Evolutionary conservation across 352 stramenopile genomes (phyloP).

Genomic region (Halophytophthora polymorphica): DNA sequence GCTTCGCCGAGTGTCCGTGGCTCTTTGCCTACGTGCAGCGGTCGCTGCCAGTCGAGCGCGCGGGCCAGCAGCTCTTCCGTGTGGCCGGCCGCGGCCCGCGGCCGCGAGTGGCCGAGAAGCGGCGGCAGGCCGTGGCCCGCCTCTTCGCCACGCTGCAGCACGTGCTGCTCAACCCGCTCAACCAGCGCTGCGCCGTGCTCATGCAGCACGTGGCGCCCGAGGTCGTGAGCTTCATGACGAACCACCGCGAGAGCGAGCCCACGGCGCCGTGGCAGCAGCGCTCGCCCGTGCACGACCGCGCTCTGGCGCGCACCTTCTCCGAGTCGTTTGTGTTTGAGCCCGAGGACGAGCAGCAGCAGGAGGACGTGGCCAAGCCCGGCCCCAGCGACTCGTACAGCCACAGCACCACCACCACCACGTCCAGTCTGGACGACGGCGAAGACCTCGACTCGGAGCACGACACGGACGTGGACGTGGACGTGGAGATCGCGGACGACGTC

Average conservation of each 20-base stretch:
- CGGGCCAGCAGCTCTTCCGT: conserved; percentile 23
- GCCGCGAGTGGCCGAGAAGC: conserved; percentile 26
- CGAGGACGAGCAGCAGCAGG: conserved; percentile 3
- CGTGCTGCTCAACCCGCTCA: conserved; percentile 35
- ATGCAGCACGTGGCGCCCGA: conserved; percentile 25
- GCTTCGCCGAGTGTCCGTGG: conserved; percentile 46
- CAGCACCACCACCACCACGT: conserved; percentile 15
- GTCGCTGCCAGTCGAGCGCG: conserved; percentile 21
- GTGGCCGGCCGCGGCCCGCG: conserved; percentile 13
- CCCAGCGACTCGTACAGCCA: conserved; percentile 8
- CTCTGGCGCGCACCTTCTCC: conserved; percentile 31
- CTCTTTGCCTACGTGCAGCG: conserved; percentile 37
- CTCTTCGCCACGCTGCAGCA: conserved; percentile 39
- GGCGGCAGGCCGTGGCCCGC: conserved; percentile 25
- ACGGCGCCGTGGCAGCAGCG: conserved; percentile 18
- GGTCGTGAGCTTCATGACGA: conserved; percentile 36
- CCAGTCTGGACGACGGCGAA: conserved; percentile 7
- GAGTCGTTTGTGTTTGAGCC: conserved; percentile 26
- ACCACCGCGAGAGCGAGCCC: conserved; percentile 10
- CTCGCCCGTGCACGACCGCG: conserved; percentile 18
- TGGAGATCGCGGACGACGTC: conserved; percentile 5
- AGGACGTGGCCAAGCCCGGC: background rate
- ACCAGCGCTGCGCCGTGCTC: conserved; percentile 37
- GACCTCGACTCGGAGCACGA: conserved; percentile 6
- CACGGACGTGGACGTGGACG: background rate